These are phyloP conservation scores for Talaromyces sp. DNA, from an alignment of 2,329 filamentous ascomycete genomes.

Conservation along the genomic window DNA sequence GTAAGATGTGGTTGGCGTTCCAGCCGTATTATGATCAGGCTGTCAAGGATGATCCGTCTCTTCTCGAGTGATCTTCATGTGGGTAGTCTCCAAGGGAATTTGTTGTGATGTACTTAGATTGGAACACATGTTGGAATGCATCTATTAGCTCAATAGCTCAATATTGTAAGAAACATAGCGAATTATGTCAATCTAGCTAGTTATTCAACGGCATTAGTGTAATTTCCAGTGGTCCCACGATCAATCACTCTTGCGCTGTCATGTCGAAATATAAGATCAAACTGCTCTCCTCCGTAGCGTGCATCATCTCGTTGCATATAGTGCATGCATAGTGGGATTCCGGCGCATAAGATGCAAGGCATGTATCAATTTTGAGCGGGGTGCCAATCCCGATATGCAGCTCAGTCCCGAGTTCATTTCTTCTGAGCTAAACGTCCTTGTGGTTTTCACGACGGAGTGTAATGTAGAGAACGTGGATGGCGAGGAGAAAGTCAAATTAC, in stretches of 20 bases:
- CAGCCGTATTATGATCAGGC: conserved; percentile 11
- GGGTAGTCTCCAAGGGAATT: neutral
- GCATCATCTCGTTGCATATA: neutral
- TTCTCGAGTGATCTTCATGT: neutral
- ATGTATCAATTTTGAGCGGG: neutral
- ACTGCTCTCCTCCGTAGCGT: neutral
- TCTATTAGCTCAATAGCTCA: neutral
- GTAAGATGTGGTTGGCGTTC: conserved; percentile 14
- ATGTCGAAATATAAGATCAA: neutral
- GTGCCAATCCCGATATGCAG: neutral
- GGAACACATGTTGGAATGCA: neutral
- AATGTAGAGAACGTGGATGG: neutral
- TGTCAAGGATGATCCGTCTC: conserved; percentile 1
- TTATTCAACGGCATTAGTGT: no score
- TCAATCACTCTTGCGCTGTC: neutral
- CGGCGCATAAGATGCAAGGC: neutral
- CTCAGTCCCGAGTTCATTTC: neutral
- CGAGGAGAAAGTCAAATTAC: neutral
- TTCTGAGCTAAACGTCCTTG: neutral
- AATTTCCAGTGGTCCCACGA: no score
- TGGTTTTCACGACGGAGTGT: neutral
- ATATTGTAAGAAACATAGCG: neutral
- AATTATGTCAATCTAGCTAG: no score
- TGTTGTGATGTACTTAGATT: neutral
- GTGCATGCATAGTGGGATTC: neutral